A percentile compares a stretch with the other conserved stretches of the same genome.
These are phyloP conservation scores for Papiliotrema fonsecae DNA, from an alignment of 1,284 basidiomycete genomes.

Conservation along the genomic window DNA sequence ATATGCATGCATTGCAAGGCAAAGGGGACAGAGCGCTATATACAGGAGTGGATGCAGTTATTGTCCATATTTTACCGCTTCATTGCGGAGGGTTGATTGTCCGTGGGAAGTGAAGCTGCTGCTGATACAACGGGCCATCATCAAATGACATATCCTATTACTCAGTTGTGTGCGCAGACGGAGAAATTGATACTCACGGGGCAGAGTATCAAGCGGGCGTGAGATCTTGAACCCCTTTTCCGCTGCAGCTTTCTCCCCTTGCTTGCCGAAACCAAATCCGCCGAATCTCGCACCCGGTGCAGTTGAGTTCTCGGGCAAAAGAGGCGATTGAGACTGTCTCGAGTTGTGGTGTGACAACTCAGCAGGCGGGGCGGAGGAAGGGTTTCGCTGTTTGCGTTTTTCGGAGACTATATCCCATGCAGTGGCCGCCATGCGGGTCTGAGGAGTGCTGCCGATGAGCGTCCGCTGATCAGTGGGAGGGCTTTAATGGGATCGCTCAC, in stretches of 20 bases:
- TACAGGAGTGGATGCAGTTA: too few relatives aligned
- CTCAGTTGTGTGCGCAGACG: not conserved
- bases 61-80: too few relatives aligned
- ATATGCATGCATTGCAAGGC: too few relatives aligned
- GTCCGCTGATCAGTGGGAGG: not conserved
- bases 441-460: slow-evolving; percentile 39
- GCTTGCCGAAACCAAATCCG: slow-evolving; percentile 70
- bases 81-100: too few relatives aligned
- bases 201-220: slow-evolving; percentile 34
- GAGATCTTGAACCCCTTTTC: slow-evolving; percentile 53
- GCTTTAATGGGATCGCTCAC: slow-evolving; percentile 17
- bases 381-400: slow-evolving; percentile 18
- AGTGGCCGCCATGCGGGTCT: slow-evolving; percentile 38
- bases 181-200: slow-evolving; percentile 24
- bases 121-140: too few relatives aligned
- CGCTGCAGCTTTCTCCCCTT: slow-evolving; percentile 67
- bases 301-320: slow-evolving; percentile 21
- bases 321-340: slow-evolving; percentile 21
- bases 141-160: slow-evolving; percentile 4
- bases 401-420: slow-evolving; percentile 41
- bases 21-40: too few relatives aligned
- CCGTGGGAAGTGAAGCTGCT: too few relatives aligned
- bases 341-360: slow-evolving; percentile 11
- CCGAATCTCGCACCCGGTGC: slow-evolving; percentile 37
- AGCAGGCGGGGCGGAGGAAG: slow-evolving; percentile 1